Evolutionary conservation across 163 green algal species (phyloP).

Genomic region (Scenedesmus sp.): DNA sequence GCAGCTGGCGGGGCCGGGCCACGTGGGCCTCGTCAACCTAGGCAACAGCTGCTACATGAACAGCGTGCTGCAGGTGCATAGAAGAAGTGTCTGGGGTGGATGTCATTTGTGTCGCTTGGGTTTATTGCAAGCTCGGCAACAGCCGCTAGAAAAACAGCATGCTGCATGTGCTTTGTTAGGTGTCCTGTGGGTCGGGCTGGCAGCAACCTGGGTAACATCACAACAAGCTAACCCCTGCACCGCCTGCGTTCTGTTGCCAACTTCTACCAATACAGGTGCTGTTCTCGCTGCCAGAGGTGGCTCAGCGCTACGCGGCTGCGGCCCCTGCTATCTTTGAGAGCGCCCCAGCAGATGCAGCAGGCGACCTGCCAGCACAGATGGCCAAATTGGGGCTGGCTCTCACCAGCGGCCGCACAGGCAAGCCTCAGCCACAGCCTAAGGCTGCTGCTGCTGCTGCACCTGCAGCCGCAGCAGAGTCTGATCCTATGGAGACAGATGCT

Average conservation of each 20-base stretch:
- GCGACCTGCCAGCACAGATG: constrained; percentile 89
- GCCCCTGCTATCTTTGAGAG: constrained; percentile 55
- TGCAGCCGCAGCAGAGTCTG: neutral
- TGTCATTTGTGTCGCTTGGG: constrained; percentile 77
- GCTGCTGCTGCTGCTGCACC: constrained; percentile 14
- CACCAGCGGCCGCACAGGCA: constrained; percentile 61
- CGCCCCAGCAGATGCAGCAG: constrained; percentile 64
- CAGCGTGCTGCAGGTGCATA: constrained; percentile 87
- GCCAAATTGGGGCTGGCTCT: constrained; percentile 74
- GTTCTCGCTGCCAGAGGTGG: constrained; percentile 79
- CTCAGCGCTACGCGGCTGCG: constrained; percentile 65
- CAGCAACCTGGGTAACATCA: too few relatives aligned
- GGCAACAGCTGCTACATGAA: constrained; percentile 99
- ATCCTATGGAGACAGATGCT: constrained; percentile 54
- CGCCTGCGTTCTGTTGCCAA: neutral
- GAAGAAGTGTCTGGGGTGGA: neutral
- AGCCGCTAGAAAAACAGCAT: constrained; percentile 87
- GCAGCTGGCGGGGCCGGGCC: constrained; percentile 84
- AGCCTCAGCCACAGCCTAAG: constrained; percentile 14
- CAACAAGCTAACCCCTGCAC: too few relatives aligned
- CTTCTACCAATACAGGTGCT: too few relatives aligned
- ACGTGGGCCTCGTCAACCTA: constrained; percentile 95
- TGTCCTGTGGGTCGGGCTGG: neutral
- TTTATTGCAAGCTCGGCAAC: constrained; percentile 98
- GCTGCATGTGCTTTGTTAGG: neutral